Evolutionary conservation across 129 eudicot genomes (phyloP), one percentile per base, ranked within the genome.

Genomic region (Erigeron canadensis): DNA sequence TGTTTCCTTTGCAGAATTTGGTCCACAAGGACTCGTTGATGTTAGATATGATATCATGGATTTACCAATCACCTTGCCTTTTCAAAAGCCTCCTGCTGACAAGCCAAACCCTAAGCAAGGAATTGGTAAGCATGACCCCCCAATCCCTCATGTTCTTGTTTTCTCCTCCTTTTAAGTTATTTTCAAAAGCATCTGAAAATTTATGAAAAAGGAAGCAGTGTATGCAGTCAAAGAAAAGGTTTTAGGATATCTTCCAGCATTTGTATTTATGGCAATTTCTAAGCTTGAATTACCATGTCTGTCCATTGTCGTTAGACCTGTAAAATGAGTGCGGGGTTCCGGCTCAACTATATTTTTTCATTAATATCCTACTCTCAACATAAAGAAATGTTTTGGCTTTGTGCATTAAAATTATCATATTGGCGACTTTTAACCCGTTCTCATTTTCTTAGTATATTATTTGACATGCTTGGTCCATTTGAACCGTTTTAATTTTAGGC

Each of bases 81-180:
- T 87, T 44, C 98, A 87, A 85, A 94, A 94, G 80, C 98, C 98
- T 68, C 89, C 87, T 67, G 84, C 78, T 17, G 98, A 94, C 74
- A 94, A 87, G 67, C 98, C 98, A 8, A 94, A 94, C 79, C 98
- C 98, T 50, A 94, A 90, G 72, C 98, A 94, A 90, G 98, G 98
- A 80, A 84, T 94, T 38, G 87, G 98, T 94, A 80, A 89, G 85
- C 42, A 37, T 68, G 34, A 43, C 17, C 10, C 16, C 15, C n/a
- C n/a, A n/a, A 37, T 57, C 43, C 46, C 11, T 75, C 45, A 7
- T 16, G 40, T 23, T 37, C 41, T 76, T 63, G 60, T 68, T 72
- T 46, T 18, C 28, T 19, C 11, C 8, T 62, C 48, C 34, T 47
- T 47, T 17, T 34, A 13, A 22, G 40, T 39, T 69, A 67, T 63